These are phyloP conservation scores for Oryza punctata DNA, from an alignment of 176 grass and related monocot genomes.

Conservation along the genomic window DNA sequence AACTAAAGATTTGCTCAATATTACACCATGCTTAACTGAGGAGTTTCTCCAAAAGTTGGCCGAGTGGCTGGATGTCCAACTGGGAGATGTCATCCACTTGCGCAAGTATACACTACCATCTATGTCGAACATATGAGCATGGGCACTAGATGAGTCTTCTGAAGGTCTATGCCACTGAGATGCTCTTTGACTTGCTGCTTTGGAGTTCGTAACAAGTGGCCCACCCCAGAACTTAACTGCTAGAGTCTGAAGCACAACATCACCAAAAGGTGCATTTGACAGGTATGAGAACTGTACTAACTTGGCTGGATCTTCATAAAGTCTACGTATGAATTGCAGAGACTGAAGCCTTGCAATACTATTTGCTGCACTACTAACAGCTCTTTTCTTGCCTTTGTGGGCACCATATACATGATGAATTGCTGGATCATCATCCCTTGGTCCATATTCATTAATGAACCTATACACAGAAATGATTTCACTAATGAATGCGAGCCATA, in stretches of 20 bases:
- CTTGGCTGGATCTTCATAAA: slow-evolving; percentile 83
- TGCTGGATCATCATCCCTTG: slow-evolving; percentile 70
- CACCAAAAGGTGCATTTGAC: slow-evolving; percentile 63
- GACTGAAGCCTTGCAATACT: slow-evolving; percentile 92
- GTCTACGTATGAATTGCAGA: slow-evolving; percentile 83
- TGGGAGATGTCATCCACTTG: slow-evolving; percentile 88
- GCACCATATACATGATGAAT: slow-evolving; percentile 85
- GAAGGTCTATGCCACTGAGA: slow-evolving; percentile 58
- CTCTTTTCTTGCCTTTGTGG: slow-evolving; percentile 74
- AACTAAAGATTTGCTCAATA: slow-evolving; percentile 91
- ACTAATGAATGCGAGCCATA: slow-evolving; percentile 83
- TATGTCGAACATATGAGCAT: slow-evolving; percentile 70
- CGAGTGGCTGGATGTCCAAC: slow-evolving; percentile 75
- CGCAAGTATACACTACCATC: slow-evolving; percentile 88
- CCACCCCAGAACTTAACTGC: slow-evolving; percentile 94
- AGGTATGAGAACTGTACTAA: slow-evolving; percentile 91
- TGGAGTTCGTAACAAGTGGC: slow-evolving; percentile 59
- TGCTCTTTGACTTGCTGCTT: slow-evolving; percentile 42
- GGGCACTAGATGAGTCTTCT: slow-evolving; percentile 51
- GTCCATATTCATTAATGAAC: slow-evolving; percentile 85
- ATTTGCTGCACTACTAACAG: slow-evolving; percentile 72
- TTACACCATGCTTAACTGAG: slow-evolving; percentile 66
- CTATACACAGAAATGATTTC: slow-evolving; percentile 88
- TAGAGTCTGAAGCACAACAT: slow-evolving; percentile 85
- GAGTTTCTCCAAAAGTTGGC: slow-evolving; percentile 79